These are phyloP conservation scores for Helminthosporium solani DNA, from an alignment of 2,329 filamentous ascomycete species.

Conservation along the genomic window DNA sequence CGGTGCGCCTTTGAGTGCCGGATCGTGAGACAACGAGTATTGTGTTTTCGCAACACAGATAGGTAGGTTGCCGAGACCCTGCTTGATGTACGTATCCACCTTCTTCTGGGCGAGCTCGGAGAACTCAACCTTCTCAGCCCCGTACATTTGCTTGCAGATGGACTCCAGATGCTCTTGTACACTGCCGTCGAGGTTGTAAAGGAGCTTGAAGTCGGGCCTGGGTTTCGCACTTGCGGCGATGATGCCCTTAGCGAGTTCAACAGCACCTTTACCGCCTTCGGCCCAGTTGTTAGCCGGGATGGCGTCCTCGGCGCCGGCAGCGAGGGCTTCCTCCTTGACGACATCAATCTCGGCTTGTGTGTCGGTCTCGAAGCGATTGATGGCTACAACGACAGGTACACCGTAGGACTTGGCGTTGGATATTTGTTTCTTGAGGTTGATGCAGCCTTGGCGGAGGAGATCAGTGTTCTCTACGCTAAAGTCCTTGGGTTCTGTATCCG, in stretches of 20 bases:
- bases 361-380: slow-evolving; percentile 95
- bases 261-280: slow-evolving; percentile 84
- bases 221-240: slow-evolving; percentile 79
- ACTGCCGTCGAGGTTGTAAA: slow-evolving; percentile 74
- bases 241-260: slow-evolving; percentile 85
- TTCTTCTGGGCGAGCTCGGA: slow-evolving; percentile 93
- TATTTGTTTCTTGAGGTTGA: slow-evolving; percentile 96
- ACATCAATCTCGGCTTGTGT: slow-evolving; percentile 88
- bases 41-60: slow-evolving; percentile 99
- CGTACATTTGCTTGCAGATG: slow-evolving; percentile 93
- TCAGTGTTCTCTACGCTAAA: slow-evolving; percentile 95
- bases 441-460: slow-evolving; percentile 81
- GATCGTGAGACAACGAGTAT: slow-evolving; percentile 92
- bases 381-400: slow-evolving; percentile 90
- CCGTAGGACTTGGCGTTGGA: slow-evolving; percentile 85
- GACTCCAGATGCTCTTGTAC: slow-evolving; percentile 88
- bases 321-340: slow-evolving; percentile 85
- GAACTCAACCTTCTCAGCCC: slow-evolving; percentile 84
- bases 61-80: slow-evolving; percentile 88
- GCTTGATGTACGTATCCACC: slow-evolving; percentile 89
- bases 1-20: slow-evolving; percentile 90
- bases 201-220: slow-evolving; percentile 74
- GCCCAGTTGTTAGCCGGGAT: slow-evolving; percentile 97
- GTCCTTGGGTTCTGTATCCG: slow-evolving; percentile 80
- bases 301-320: slow-evolving; percentile 90